Base-by-base conservation (phyloP, 805 yeast genomes). In the Zygosaccharomyces kombuchaensis region DNA sequence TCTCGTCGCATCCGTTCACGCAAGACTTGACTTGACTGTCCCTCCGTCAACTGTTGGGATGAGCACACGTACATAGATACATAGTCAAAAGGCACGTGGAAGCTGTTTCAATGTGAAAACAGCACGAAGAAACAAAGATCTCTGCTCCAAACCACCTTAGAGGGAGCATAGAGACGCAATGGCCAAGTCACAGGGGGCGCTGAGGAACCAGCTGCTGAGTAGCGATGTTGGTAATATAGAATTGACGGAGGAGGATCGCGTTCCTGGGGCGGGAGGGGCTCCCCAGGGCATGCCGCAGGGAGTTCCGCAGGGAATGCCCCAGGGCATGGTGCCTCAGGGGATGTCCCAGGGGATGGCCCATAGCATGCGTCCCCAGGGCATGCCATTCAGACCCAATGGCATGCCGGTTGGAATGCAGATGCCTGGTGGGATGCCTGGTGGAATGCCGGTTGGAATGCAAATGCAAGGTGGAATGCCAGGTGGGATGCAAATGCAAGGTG, bases 201-300 rank as follows among this genome's bases (percentile, higher is more conserved):
- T 67, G 46, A 53, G 74, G 48, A 69, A 61, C 44, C 69, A 69
- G 48, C 58, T 71, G 13, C 50, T 75, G 23, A 67, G 63, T 26
- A 59, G 52, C 38, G 71, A 70, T 21, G 57, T 70, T 9, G 80
- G 77, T 0, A 63, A 57, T 48, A 74, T 77, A 25, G 79, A 76
- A 48, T 62, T 76, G 10, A 50, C 69, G 12, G 53, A 71, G 12
- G 80, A 76, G 51, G 58, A 26, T 27, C 29, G 34, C 10, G n/a
- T 21, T 10, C 17, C 41, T 10, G 31, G 22, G 12, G 9, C 19
- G 34, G 45, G 40, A 40, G 31, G 27, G 21, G 29, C 38, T 17
- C 17, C 44, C 12, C 42, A 37, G 21, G 49, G 49, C 34, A 34
- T 19, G 14, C 30, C 27, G n/a, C 44, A 43, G 31, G 41, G 31